Percentiles rank a stretch among this genome's conserved stretches.
phyloP scores from a whole-genome alignment of 441 rosid genomes.

The Sinapis alba region DNA sequence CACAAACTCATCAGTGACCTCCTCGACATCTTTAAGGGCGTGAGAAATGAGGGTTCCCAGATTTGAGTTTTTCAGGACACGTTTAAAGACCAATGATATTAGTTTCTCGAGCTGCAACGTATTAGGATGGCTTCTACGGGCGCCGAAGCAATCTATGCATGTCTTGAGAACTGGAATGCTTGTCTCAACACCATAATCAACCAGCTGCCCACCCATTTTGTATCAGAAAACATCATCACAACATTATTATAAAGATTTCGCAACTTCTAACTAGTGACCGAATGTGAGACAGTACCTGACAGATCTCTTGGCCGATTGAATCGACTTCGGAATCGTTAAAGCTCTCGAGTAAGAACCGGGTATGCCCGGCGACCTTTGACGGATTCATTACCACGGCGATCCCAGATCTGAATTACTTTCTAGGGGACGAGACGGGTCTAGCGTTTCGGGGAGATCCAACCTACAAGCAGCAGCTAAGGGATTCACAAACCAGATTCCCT shows the following conservation, averaged over 20 bases:
- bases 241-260: not conserved
- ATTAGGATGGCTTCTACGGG: conserved; percentile 48
- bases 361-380: conserved; percentile 58
- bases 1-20: conserved; percentile 55
- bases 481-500: conserved; percentile 20
- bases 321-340: conserved; percentile 67
- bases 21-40: conserved; percentile 52
- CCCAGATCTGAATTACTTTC: conserved; percentile 18
- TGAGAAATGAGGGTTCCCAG: conserved; percentile 67
- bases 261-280: too few relatives aligned
- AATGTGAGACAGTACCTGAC: conserved; percentile 57
- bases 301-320: conserved; percentile 60
- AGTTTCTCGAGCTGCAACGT: conserved; percentile 54
- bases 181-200: conserved; percentile 65
- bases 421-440: conserved; percentile 14
- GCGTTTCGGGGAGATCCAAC: conserved; percentile 28
- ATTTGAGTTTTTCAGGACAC: conserved; percentile 61
- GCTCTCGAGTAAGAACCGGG: conserved; percentile 74
- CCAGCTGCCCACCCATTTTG: conserved; percentile 51
- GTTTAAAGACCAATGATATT: conserved; percentile 61
- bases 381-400: conserved; percentile 57
- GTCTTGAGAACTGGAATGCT: conserved; percentile 61
- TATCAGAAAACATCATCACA: not conserved
- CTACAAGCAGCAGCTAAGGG: conserved; percentile 22
- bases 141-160: conserved; percentile 63